Conservation (phyloP, 1,139 yeast species). For the Yamadazyma buinensis region DNA sequence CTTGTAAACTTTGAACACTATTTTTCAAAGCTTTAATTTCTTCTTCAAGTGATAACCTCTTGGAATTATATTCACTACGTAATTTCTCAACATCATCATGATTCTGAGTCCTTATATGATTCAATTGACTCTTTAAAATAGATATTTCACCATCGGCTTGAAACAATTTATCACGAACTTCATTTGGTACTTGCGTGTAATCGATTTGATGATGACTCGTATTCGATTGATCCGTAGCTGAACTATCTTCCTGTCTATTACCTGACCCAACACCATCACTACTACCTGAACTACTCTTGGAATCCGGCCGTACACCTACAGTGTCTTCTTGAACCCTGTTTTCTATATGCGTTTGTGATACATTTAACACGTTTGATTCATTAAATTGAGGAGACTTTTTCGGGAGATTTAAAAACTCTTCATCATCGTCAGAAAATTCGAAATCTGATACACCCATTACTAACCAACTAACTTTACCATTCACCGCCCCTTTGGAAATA, state of each 20-base stretch:
- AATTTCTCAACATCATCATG: slow-evolving; percentile 42
- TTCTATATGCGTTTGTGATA: neutral
- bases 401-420: slow-evolving; percentile 20
- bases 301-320: no score
- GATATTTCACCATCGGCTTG: slow-evolving; percentile 76
- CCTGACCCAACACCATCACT: neutral
- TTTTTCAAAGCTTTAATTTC: slow-evolving; percentile 41
- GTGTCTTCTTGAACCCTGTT: no score
- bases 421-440: slow-evolving; percentile 42
- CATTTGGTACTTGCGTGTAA: slow-evolving; percentile 7
- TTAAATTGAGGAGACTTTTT: neutral
- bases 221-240: neutral
- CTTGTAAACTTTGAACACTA: slow-evolving; percentile 55
- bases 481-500: no score
- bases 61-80: slow-evolving; percentile 26
- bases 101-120: slow-evolving; percentile 43
- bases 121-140: slow-evolving; percentile 62
- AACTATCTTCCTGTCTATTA: neutral
- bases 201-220: neutral
- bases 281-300: neutral
- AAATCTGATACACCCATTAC: slow-evolving; percentile 9
- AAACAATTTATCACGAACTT: slow-evolving; percentile 24
- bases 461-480: neutral
- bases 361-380: neutral
- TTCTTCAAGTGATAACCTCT: slow-evolving; percentile 32